Base-by-base conservation (phyloP, 148 eudicot species). In the Polygonum maritimum region DNA sequence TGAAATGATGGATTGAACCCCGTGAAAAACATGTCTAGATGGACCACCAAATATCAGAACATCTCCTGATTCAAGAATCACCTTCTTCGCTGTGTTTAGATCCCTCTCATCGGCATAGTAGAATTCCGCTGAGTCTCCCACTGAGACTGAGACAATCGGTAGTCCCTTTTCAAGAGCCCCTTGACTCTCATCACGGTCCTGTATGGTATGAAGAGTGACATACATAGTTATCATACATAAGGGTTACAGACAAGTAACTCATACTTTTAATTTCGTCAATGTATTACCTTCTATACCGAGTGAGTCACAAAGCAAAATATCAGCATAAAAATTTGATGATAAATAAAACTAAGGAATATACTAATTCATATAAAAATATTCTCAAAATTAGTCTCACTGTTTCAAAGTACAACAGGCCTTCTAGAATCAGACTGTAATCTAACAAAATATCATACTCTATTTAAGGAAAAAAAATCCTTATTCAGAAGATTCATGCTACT, bases 41-140 rank as follows among this genome's bases (percentile, higher is more conserved):
- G 76, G 45, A 26, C 90, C 89, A 14, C 94, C 92, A 48, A 90
- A 90, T 74, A 88, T 82, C 80, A 90, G 73, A 19, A 90, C 89
- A 82, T 90, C 91, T 54, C 94, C 94, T 47, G 92, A 90, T 78
- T 88, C 82, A 45, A 90, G 79, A 26, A 81, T 49, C 63, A 89
- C 86, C 75, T 81, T 78, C 55, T 81, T 60, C 0, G 69, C 47
- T 47, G n/a, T 16, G n/a, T 18, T 49, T 12, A 12, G 15, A 57
- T 82, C 85, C 63, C 90, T 85, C 31, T 75, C 74, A 75, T 90
- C 85, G 1, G 92, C 88, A 45, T 90, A 85, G 41, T 85, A 80
- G 75, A 90, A 88, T 78, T 90, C 90, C 19, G 90, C 94, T 26
- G 89, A 79, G 73, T 90, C 89, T 3, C 95, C 92, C 6, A 88